phyloP scores from a whole-genome alignment of 208 protist species.

The Crithidia thermophila region DNA sequence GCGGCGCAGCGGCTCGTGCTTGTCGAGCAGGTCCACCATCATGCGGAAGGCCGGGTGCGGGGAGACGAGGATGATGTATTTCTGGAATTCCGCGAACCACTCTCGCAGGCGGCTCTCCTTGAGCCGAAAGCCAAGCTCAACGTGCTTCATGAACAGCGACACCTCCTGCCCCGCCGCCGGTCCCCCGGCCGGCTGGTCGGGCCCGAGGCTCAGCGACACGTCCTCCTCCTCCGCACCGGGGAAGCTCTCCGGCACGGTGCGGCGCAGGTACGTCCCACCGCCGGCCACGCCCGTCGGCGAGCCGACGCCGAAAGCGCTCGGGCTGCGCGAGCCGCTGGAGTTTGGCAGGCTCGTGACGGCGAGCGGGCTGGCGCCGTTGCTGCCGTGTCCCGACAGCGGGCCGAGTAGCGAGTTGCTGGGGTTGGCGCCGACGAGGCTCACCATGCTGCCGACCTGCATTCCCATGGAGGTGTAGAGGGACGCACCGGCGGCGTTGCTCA shows the following conservation, averaged over 20 bases:
- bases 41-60: constrained; percentile 89
- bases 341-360: constrained; percentile 11
- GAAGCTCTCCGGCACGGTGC: constrained; percentile 25
- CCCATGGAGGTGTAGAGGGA: constrained; percentile 16
- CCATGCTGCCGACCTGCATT: constrained; percentile 15
- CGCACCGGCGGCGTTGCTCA: constrained; percentile 13
- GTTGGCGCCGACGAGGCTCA: constrained; percentile 22
- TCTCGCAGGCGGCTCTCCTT: constrained; percentile 87
- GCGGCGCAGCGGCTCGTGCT: constrained; percentile 88
- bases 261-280: constrained; percentile 31
- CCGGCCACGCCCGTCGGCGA: constrained; percentile 10
- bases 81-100: constrained; percentile 91
- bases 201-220: constrained; percentile 20
- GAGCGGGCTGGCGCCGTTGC: background rate
- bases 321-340: constrained; percentile 14
- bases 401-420: constrained; percentile 24
- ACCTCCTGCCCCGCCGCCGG: constrained; percentile 50
- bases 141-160: constrained; percentile 82
- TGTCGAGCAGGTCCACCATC: constrained; percentile 91
- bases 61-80: constrained; percentile 87
- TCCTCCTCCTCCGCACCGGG: constrained; percentile 27
- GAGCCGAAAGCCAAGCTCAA: constrained; percentile 73
- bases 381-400: constrained; percentile 18
- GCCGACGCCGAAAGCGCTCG: constrained; percentile 5
- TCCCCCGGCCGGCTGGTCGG: constrained; percentile 1